These are phyloP conservation scores for Penicillium maclennaniae DNA, from an alignment of 495 filamentous ascomycete species.

Conservation along the genomic window DNA sequence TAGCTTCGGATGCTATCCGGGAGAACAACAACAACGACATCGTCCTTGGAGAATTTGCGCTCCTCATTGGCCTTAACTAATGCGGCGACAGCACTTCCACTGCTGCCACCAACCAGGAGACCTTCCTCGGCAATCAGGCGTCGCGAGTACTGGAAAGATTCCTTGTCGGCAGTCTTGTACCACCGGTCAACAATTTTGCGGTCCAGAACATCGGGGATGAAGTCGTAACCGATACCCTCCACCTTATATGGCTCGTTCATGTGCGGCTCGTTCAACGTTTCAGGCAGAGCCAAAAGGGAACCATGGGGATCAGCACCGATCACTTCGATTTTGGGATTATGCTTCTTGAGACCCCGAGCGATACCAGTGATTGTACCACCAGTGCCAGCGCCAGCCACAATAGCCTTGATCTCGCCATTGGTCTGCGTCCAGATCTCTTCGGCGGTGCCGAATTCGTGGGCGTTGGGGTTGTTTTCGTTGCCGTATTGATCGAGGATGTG, in stretches of 20 bases:
- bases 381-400: constrained; percentile 92
- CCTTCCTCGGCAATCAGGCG: constrained; percentile 93
- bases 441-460: constrained; percentile 92
- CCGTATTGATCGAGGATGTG: constrained; percentile 97
- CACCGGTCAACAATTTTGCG: constrained; percentile 80
- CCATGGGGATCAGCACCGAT: constrained; percentile 90
- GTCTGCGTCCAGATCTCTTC: constrained; percentile 96
- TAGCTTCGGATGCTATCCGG: constrained; percentile 97
- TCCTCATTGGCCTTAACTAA: constrained; percentile 76
- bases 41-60: constrained; percentile 64
- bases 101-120: constrained; percentile 89
- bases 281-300: constrained; percentile 79
- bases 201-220: constrained; percentile 90
- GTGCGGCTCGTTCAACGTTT: constrained; percentile 69
- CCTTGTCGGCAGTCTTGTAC: constrained; percentile 95
- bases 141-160: constrained; percentile 84
- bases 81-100: constrained; percentile 87
- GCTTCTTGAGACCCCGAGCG: constrained; percentile 78
- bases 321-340: constrained; percentile 76
- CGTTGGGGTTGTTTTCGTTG: constrained; percentile 86
- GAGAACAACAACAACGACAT: constrained; percentile 83
- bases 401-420: constrained; percentile 73
- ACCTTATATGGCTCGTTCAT: constrained; percentile 90
- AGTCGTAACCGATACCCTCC: constrained; percentile 98
- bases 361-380: constrained; percentile 94